Evolutionary conservation across 306 rosid genomes (phyloP), one percentile per base, ranked within the genome.

Genomic region (Datisca glomerata): DNA sequence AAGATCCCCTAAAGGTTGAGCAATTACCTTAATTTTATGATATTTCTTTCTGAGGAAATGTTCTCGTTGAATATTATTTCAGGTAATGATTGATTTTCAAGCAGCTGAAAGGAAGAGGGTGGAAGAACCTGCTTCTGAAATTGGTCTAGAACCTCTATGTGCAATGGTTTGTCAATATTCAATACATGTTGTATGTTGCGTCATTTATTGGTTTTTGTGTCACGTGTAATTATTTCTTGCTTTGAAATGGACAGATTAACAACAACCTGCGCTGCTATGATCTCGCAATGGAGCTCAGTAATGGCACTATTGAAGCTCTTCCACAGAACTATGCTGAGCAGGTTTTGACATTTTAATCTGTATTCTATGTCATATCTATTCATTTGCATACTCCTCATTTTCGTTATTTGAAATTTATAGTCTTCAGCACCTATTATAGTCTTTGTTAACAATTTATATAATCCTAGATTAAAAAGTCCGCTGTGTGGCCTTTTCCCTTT

Each of bases 31-130:
- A n/a, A n/a, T n/a, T n/a, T n/a, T n/a, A n/a, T n/a, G n/a, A n/a
- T n/a, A n/a, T n/a, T n/a, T n/a, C n/a, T n/a, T n/a, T n/a, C n/a
- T n/a, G n/a, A n/a, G n/a, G n/a, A n/a, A n/a, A n/a, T n/a, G n/a
- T n/a, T n/a, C n/a, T n/a, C n/a, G n/a, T n/a, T n/a, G n/a, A n/a
- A n/a, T 37, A 25, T 51, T 57, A 67, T 41, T 47, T 47, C 66
- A 89, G 97, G 91, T 89, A 21, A 89, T 89, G 97, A 83, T 77
- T 65, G 95, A 89, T 71, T 89, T 80, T 77, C 97, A 89, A 89
- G 81, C 79, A 12, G 93, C 95, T 29, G 95, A 89, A 81, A 80
- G 80, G 71, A 42, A 67, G 73, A 73, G 93, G 63, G 78, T 89
- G 41, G 72, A 66, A 61, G 97, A 83, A 60, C 93, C 97, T 46